Evolutionary conservation across 192 early-diverging fungal species (phyloP).

Genomic region (Gaertneriomyces sp.): DNA sequence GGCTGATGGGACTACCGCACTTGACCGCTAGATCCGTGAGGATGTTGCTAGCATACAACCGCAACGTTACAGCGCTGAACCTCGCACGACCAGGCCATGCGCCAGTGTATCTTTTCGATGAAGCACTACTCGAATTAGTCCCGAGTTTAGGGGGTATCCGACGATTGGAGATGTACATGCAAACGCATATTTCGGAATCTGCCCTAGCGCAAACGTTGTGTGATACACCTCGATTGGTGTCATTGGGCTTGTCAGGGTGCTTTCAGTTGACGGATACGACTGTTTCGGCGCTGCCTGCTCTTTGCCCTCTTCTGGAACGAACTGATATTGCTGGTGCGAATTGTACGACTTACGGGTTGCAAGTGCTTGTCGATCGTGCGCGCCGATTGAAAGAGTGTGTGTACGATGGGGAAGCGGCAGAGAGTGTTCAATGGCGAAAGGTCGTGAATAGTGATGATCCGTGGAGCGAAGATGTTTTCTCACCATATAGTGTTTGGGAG

Average conservation of each 20-base stretch:
- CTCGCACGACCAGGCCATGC: constrained; percentile 21
- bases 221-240: not conserved
- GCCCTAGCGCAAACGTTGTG: constrained; percentile 19
- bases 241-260: constrained; percentile 25
- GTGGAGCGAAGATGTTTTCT: constrained; percentile 28
- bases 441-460: constrained; percentile 27
- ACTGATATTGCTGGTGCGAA: constrained; percentile 30
- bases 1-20: constrained; percentile 13
- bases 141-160: constrained; percentile 10
- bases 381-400: constrained; percentile 18
- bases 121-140: constrained; percentile 12
- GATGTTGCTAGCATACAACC: constrained; percentile 22
- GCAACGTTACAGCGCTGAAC: constrained; percentile 21
- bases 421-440: constrained; percentile 23
- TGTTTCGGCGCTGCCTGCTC: constrained; percentile 19
- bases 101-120: constrained; percentile 7
- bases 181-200: constrained; percentile 12
- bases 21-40: constrained; percentile 11
- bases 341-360: constrained; percentile 17
- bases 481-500: constrained; percentile 31
- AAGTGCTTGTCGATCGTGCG: constrained; percentile 11
- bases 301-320: constrained; percentile 30
- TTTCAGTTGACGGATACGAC: constrained; percentile 24
- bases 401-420: not conserved
- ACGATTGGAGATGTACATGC: constrained; percentile 33